Conservation (phyloP, 2,329 filamentous ascomycete genomes). For the Fusarium brevicatenulatum region DNA sequence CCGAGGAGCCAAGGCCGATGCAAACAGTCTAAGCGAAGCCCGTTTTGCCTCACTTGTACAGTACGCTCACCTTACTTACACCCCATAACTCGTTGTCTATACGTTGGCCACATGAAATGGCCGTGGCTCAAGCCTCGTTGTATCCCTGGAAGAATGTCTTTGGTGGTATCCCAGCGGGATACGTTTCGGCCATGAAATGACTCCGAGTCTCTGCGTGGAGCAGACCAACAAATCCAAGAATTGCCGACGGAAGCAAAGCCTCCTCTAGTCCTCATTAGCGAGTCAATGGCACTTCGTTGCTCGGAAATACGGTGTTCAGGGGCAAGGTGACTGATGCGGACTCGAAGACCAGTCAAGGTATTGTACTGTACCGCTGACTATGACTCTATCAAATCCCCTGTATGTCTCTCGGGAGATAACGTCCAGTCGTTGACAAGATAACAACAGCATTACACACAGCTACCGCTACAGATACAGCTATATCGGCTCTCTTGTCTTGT, state of each 20-base stretch:
- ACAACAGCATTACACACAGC: constrained; percentile 13
- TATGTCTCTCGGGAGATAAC: constrained; percentile 9
- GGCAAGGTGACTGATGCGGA: constrained; percentile 12
- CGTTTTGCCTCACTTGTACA: constrained; percentile 5
- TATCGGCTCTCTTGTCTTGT: constrained; percentile 5
- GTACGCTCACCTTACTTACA: background rate
- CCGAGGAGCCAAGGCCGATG: background rate
- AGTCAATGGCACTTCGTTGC: constrained; percentile 25
- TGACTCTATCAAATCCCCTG: constrained; percentile 21
- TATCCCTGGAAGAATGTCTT: background rate
- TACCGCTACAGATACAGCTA: constrained; percentile 1
- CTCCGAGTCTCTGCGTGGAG: constrained; percentile 3
- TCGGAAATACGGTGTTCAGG: constrained; percentile 23
- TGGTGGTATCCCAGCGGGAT: background rate
- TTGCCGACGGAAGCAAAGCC: constrained; percentile 17
- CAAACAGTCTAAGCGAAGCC: background rate
- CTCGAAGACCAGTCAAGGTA: background rate
- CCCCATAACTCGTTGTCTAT: constrained; percentile 4
- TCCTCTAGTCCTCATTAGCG: constrained; percentile 3
- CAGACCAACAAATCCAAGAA: constrained; percentile 24
- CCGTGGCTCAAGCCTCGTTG: constrained; percentile 6
- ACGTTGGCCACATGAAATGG: constrained; percentile 12
- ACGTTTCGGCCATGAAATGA: constrained; percentile 6
- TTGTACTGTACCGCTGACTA: background rate
- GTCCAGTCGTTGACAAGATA: constrained; percentile 28